Conservation (phyloP, 495 filamentous ascomycete species). For the Hyphodiscus hymeniophilus region DNA sequence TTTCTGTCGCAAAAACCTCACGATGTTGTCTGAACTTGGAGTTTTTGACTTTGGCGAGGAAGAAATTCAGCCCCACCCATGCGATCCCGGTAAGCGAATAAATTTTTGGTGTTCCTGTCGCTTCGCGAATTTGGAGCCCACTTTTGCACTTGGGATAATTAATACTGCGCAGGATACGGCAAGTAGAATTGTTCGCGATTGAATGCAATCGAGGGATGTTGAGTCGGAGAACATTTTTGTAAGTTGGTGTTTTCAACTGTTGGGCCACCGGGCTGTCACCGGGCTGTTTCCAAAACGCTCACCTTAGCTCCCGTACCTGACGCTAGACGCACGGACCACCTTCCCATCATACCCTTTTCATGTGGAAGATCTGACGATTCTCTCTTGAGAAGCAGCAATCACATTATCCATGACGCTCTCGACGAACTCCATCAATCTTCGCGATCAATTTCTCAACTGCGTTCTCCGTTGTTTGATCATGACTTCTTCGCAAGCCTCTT, state of each 20-base stretch:
- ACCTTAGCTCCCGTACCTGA: no score
- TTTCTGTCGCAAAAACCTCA: neutral
- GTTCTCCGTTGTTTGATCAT: no score
- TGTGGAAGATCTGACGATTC: no score
- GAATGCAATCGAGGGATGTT: neutral
- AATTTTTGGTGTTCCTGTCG: neutral
- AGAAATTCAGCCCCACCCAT: neutral
- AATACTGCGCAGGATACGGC: neutral
- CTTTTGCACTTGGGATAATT: neutral
- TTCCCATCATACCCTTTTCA: neutral
- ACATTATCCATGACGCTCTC: no score
- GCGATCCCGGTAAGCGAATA: neutral
- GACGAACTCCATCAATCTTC: no score
- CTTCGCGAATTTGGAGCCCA: neutral
- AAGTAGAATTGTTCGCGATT: neutral
- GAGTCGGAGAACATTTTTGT: neutral
- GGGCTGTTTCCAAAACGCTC: no score
- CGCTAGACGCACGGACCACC: neutral
- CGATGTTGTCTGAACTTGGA: neutral
- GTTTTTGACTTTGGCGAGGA: slow-evolving; percentile 1
- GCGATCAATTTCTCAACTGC: no score
- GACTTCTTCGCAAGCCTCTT: no score
- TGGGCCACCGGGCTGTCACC: no score
- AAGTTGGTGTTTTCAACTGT: neutral
- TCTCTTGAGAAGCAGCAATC: no score